Evolutionary conservation across 2,329 filamentous ascomycete genomes (phyloP), one percentile per base, ranked within the genome.

Genomic region (Coniella vitis): DNA sequence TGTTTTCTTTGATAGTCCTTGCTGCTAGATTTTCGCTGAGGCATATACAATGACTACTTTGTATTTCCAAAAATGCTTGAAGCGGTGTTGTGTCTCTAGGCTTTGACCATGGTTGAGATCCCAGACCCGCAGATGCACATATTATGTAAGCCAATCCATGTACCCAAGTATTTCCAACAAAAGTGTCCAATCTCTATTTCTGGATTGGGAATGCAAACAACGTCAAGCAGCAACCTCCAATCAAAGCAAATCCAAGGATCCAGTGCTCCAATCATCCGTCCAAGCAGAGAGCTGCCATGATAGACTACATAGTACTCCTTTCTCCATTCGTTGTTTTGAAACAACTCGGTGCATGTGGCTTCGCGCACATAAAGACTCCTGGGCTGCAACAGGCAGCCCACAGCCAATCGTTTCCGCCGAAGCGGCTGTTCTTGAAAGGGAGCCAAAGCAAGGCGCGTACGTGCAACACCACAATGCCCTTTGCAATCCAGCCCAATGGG

Each of bases 291-390:
- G 38, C 8, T 13, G 5, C 22, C 35, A 39, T 10, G 25, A 29
- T 29, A 5, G 5, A 5, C 38, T 46, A 39, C 35, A 29, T 25
- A 38, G 17, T n/a, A 38, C 7, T n/a, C 44, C 13, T 31, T 31
- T 17, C 31, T 34, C 14, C 17, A 12, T 21, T 29, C 7, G 22
- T n/a, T 4, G n/a, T 22, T 39, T 32, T 25, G 44, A 46, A 46
- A 46, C 44, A 46, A 31, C 4, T 16, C 21, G 22, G 21, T 46
- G 44, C 36, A 39, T 32, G 25, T 38, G 36, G 34, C 44, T 38
- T 16, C 38, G n/a, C 21, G 21, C 16, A 34, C 12, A 39, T 21
- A 19, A 16, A 25, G 17, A 13, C 22, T 19, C 21, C 16, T 38
- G 29, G 43, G 21, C n/a, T 12, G 2, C 8, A 4, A 32, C 16